These are phyloP conservation scores for Colletotrichum spinosum DNA, from an alignment of 2,329 filamentous ascomycete genomes.

Conservation along the genomic window DNA sequence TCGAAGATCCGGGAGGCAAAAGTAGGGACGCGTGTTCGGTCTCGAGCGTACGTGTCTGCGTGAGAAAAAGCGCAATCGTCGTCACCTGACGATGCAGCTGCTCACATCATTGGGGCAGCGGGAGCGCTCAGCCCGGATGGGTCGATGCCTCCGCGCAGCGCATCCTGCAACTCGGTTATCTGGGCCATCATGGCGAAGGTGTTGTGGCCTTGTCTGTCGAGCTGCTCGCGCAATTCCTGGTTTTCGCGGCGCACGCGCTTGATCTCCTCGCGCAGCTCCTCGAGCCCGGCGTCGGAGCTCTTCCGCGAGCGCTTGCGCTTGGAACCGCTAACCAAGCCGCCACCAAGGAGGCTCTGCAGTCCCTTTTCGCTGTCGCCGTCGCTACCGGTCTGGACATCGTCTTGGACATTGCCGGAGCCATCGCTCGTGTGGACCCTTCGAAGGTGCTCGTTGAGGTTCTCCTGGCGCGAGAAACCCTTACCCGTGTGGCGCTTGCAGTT, in stretches of 20 bases:
- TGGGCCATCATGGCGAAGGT: slow-evolving; percentile 61
- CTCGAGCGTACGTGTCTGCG: not conserved
- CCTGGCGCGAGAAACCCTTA: slow-evolving; percentile 90
- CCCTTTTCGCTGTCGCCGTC: slow-evolving; percentile 59
- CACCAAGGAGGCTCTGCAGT: slow-evolving; percentile 37
- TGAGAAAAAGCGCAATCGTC: not conserved
- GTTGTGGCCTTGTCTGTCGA: slow-evolving; percentile 61
- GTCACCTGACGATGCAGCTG: slow-evolving; percentile 5
- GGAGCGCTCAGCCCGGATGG: slow-evolving; percentile 49
- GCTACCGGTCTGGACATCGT: slow-evolving; percentile 52
- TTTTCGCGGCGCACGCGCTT: slow-evolving; percentile 76
- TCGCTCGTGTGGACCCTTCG: slow-evolving; percentile 83
- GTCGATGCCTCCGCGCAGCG: slow-evolving; percentile 47
- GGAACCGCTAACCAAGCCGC: slow-evolving; percentile 45
- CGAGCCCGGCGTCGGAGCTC: slow-evolving; percentile 56
- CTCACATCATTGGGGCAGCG: slow-evolving; percentile 57
- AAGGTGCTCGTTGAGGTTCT: slow-evolving; percentile 94
- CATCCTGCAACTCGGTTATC: slow-evolving; percentile 58
- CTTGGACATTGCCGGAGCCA: slow-evolving; percentile 49
- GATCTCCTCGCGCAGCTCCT: slow-evolving; percentile 71
- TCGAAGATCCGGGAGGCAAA: slow-evolving; percentile 15
- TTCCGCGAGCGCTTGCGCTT: slow-evolving; percentile 60
- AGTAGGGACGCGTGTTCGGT: too few relatives aligned
- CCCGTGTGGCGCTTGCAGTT: slow-evolving; percentile 92
- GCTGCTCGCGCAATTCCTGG: slow-evolving; percentile 64